Evolutionary conservation across 768 basidiomycete genomes (phyloP).

Genomic region (Suillus variegatus): DNA sequence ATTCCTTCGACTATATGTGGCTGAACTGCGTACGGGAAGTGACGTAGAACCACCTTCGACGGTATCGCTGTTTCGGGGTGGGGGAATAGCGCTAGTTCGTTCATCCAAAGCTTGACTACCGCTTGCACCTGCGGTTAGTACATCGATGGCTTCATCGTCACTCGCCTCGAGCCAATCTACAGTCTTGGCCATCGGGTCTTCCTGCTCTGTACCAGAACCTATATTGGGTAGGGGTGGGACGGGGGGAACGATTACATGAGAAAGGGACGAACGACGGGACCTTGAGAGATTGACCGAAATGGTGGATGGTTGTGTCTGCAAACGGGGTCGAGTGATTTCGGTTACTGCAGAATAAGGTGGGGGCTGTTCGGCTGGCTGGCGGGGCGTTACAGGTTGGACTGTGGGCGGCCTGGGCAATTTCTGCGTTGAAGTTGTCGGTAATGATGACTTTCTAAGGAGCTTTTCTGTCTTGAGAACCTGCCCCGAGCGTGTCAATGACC

Average conservation of each 20-base stretch:
- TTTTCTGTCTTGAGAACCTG: constrained; percentile 24
- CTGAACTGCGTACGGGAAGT: constrained; percentile 32
- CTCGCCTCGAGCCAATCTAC: constrained; percentile 79
- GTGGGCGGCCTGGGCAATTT: constrained; percentile 31
- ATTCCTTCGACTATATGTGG: constrained; percentile 43
- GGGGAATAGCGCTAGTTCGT: constrained; percentile 61
- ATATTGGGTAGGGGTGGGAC: constrained; percentile 40
- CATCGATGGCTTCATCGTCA: constrained; percentile 85
- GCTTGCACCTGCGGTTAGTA: constrained; percentile 78
- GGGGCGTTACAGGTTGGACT: constrained; percentile 20
- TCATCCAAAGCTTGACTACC: constrained; percentile 84
- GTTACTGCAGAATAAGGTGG: constrained; percentile 59
- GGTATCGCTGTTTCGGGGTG: constrained; percentile 31
- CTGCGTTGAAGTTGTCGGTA: constrained; percentile 14
- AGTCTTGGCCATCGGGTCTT: constrained; percentile 49
- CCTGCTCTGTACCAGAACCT: constrained; percentile 31
- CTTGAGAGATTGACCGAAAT: constrained; percentile 45
- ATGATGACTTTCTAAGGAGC: constrained; percentile 20
- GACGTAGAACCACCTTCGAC: constrained; percentile 17
- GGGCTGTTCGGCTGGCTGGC: constrained; percentile 52
- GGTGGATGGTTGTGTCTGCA: constrained; percentile 43
- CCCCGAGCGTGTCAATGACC: constrained; percentile 49
- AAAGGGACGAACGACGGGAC: constrained; percentile 55
- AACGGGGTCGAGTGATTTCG: constrained; percentile 30
- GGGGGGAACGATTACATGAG: constrained; percentile 54